Evolutionary conservation across 176 grass and related monocot species (phyloP).

Genomic region (Triticum monococcum): DNA sequence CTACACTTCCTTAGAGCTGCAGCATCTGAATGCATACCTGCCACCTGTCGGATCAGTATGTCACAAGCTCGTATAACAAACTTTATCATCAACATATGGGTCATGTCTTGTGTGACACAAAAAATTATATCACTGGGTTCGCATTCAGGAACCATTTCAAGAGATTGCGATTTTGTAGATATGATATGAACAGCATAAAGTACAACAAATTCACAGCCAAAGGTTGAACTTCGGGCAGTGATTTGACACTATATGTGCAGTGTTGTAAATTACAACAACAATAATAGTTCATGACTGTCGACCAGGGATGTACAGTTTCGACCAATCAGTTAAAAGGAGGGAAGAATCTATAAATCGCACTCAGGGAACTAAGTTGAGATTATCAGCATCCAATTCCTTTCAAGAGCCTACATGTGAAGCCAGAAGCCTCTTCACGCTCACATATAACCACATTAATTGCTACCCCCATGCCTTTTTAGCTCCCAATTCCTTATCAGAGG

Average conservation of each 20-base stretch:
- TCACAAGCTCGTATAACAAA: constrained; percentile 12
- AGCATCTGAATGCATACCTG: constrained; percentile 87
- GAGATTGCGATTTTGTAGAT: not conserved
- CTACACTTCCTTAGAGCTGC: constrained; percentile 68
- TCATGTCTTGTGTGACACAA: too few species aligned
- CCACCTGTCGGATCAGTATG: constrained; percentile 60
- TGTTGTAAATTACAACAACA: not conserved
- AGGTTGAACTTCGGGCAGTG: not conserved
- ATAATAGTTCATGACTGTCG: not conserved
- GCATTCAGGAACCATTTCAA: not conserved
- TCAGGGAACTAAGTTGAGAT: not conserved
- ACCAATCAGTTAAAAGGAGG: not conserved
- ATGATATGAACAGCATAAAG: not conserved
- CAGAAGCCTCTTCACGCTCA: not conserved
- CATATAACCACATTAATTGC: not conserved
- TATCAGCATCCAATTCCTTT: not conserved
- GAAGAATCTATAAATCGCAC: not conserved
- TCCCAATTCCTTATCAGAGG: not conserved
- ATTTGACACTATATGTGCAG: not conserved
- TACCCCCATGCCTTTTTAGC: not conserved
- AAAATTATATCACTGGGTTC: not conserved
- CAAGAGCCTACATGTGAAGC: not conserved
- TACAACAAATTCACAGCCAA: not conserved
- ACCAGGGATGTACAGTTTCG: not conserved
- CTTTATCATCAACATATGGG: not conserved